Evolutionary conservation across 352 stramenopile genomes (phyloP).

Genomic region (Pythium dissotocum): DNA sequence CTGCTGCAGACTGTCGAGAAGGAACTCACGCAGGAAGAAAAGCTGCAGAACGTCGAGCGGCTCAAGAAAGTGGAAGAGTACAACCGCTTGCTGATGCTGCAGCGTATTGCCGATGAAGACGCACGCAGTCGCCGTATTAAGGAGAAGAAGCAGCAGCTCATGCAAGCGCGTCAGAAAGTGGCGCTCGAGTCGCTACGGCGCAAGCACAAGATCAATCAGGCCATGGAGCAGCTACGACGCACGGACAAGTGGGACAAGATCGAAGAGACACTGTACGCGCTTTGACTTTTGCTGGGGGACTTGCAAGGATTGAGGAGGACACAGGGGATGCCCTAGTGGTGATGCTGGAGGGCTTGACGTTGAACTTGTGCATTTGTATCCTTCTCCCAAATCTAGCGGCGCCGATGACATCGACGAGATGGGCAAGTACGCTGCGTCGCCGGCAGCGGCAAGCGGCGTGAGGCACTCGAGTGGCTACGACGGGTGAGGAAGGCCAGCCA

Average conservation of each 20-base stretch:
- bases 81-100: conserved; percentile 54
- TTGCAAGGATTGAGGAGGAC: not conserved
- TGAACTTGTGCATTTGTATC: conserved; percentile 11
- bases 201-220: conserved; percentile 66
- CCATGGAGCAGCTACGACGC: conserved; percentile 61
- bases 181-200: conserved; percentile 62
- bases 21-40: conserved; percentile 52
- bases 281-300: conserved; percentile 26
- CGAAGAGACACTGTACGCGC: conserved; percentile 69
- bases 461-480: not conserved
- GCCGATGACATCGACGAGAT: conserved; percentile 9
- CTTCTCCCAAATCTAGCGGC: conserved; percentile 13
- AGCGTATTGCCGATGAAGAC: conserved; percentile 61
- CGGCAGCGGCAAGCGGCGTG: conserved; percentile 3
- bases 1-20: conserved; percentile 57
- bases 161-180: conserved; percentile 62
- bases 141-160: conserved; percentile 54
- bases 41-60: conserved; percentile 68
- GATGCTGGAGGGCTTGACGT: not conserved
- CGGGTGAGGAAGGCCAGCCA: not conserved
- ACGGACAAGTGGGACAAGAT: conserved; percentile 81
- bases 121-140: conserved; percentile 61
- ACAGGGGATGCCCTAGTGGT: not conserved
- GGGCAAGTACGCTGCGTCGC: conserved; percentile 5
- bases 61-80: conserved; percentile 78